A percentile compares a stretch with the other conserved stretches of the same genome.
Evolutionary conservation across 2,329 filamentous ascomycete genomes (phyloP).

Genomic region (Pseudogymnoascus sp.): DNA sequence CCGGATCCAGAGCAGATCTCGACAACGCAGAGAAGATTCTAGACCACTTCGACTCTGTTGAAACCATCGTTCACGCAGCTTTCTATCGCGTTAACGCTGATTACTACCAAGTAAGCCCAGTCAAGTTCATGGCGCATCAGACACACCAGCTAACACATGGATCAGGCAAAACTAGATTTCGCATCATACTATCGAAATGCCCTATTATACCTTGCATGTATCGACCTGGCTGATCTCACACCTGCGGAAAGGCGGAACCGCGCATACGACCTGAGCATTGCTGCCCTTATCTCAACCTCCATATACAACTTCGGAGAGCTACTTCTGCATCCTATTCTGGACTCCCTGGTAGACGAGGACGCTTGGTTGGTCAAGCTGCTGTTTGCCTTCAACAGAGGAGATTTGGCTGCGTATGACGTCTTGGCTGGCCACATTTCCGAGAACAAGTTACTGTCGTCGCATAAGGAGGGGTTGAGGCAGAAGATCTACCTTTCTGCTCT

Average conservation of each 20-base stretch:
- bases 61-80: slow-evolving; percentile 88
- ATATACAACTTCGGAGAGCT: slow-evolving; percentile 99
- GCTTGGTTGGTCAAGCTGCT: slow-evolving; percentile 91
- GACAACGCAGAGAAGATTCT: slow-evolving; percentile 81
- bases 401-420: slow-evolving; percentile 77
- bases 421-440: slow-evolving; percentile 73
- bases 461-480: slow-evolving; percentile 80
- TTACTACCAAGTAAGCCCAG: slow-evolving; percentile 66
- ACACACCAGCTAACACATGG: slow-evolving; percentile 14
- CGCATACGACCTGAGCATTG: slow-evolving; percentile 87
- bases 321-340: slow-evolving; percentile 91
- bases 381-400: slow-evolving; percentile 94
- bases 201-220: slow-evolving; percentile 93
- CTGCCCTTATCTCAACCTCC: slow-evolving; percentile 82
- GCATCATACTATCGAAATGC: slow-evolving; percentile 96
- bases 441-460: slow-evolving; percentile 68
- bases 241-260: slow-evolving; percentile 68
- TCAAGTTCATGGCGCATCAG: not conserved
- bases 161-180: slow-evolving; percentile 73
- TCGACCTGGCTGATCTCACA: slow-evolving; percentile 69
- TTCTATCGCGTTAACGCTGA: slow-evolving; percentile 94
- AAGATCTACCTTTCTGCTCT: slow-evolving; percentile 97
- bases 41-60: slow-evolving; percentile 87
- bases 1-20: slow-evolving; percentile 77
- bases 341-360: slow-evolving; percentile 69